Conservation (phyloP, 2,329 filamentous ascomycete genomes). For the Talaromyces funiculosus region DNA sequence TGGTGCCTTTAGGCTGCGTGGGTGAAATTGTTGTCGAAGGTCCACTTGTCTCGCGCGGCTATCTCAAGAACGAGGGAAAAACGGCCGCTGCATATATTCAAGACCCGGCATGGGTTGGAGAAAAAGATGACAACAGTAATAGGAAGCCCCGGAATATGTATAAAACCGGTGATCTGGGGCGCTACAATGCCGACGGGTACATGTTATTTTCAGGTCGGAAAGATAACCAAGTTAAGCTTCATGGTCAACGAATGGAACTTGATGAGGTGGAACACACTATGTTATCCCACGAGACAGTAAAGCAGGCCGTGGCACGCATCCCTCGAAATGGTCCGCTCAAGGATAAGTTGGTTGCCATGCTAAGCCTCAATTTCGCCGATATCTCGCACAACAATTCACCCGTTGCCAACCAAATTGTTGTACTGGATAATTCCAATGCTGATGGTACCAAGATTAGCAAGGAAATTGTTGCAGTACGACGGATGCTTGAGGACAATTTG, state of each 20-base stretch:
- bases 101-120: conserved; percentile 16
- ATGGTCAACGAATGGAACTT: conserved; percentile 30
- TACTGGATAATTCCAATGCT: not conserved
- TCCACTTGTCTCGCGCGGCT: conserved; percentile 23
- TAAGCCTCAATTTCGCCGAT: not conserved
- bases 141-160: conserved; percentile 20
- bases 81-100: conserved; percentile 23
- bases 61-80: conserved; percentile 22
- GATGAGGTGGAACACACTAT: conserved; percentile 25
- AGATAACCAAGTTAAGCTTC: conserved; percentile 30
- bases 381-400: not conserved
- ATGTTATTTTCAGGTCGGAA: conserved; percentile 27
- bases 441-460: not conserved
- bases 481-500: not conserved
- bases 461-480: not conserved
- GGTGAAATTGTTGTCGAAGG: conserved; percentile 41
- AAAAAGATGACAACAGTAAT: not conserved
- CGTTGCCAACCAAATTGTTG: not conserved
- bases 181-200: conserved; percentile 24
- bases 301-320: not conserved
- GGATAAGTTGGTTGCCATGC: not conserved
- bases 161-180: conserved; percentile 31
- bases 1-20: conserved; percentile 31
- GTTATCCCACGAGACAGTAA: not conserved
- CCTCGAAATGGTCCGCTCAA: not conserved